phyloP scores from a whole-genome alignment of 176 grass and related monocot genomes.

The Phoenix dactylifera region DNA sequence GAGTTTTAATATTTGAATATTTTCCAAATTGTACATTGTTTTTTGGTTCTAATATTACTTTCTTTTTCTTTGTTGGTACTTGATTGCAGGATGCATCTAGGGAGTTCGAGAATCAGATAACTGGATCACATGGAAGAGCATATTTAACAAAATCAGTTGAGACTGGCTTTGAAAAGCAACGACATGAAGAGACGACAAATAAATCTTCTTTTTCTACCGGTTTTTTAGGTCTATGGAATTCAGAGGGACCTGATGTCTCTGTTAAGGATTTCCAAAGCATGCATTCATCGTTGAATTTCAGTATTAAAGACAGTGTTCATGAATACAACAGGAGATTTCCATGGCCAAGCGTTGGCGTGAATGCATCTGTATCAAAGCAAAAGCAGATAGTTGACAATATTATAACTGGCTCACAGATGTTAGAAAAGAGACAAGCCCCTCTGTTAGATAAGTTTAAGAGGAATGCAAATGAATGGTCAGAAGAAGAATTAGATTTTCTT shows the following conservation, averaged over 20 bases:
- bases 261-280: conserved; percentile 20
- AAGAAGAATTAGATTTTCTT: conserved; percentile 90
- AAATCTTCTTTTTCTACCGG: conserved; percentile 26
- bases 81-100: conserved; percentile 3
- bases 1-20: no score
- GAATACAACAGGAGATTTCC: conserved; percentile 28
- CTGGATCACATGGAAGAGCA: neutral
- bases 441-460: conserved; percentile 33
- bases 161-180: conserved; percentile 21
- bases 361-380: conserved; percentile 14
- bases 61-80: neutral
- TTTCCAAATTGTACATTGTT: neutral
- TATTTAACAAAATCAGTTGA: conserved; percentile 33
- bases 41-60: neutral
- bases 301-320: conserved; percentile 33
- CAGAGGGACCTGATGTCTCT: conserved; percentile 9
- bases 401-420: conserved; percentile 26
- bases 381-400: conserved; percentile 25
- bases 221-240: conserved; percentile 32
- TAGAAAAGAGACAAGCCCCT: conserved; percentile 27
- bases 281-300: conserved; percentile 28
- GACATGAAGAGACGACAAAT: conserved; percentile 24
- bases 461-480: conserved; percentile 52
- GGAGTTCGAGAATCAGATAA: neutral
- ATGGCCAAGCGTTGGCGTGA: conserved; percentile 26